Conservation (phyloP, 2,329 filamentous ascomycete genomes). For the Colletotrichum truncatum region DNA sequence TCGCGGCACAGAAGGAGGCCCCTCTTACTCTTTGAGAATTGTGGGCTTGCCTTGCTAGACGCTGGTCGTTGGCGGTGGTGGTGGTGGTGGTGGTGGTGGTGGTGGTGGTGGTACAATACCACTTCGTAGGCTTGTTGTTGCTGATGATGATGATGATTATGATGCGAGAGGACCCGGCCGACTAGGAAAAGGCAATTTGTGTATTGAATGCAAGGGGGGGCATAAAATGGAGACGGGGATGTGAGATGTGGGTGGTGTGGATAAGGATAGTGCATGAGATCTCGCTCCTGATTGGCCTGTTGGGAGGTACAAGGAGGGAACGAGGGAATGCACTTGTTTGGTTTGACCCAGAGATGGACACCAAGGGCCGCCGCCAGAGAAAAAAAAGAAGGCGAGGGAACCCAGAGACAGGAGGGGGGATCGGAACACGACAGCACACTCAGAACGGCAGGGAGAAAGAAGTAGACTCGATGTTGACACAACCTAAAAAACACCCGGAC, state of each 20-base stretch:
- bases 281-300: neutral
- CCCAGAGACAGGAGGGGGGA: conserved; percentile 4
- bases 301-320: neutral
- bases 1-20: no score
- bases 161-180: conserved; percentile 26
- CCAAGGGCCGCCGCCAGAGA: conserved; percentile 22
- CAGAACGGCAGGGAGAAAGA: conserved; percentile 12
- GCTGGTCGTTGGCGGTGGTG: neutral
- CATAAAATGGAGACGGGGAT: conserved; percentile 15
- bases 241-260: conserved; percentile 21
- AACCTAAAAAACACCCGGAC: conserved; percentile 22
- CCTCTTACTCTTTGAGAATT: no score
- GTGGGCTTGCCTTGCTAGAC: neutral
- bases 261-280: neutral
- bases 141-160: conserved; percentile 6
- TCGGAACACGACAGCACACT: neutral
- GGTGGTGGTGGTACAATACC: neutral
- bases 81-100: neutral
- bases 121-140: no score
- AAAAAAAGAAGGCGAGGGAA: conserved; percentile 24
- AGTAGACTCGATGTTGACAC: conserved; percentile 8
- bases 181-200: conserved; percentile 31
- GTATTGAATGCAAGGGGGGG: conserved; percentile 27
- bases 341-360: conserved; percentile 19
- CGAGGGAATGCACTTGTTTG: conserved; percentile 23